Percentiles rank a stretch among this genome's conserved stretches.
phyloP scores from a whole-genome alignment of 768 basidiomycete genomes.

The Glaciozyma antarctica region DNA sequence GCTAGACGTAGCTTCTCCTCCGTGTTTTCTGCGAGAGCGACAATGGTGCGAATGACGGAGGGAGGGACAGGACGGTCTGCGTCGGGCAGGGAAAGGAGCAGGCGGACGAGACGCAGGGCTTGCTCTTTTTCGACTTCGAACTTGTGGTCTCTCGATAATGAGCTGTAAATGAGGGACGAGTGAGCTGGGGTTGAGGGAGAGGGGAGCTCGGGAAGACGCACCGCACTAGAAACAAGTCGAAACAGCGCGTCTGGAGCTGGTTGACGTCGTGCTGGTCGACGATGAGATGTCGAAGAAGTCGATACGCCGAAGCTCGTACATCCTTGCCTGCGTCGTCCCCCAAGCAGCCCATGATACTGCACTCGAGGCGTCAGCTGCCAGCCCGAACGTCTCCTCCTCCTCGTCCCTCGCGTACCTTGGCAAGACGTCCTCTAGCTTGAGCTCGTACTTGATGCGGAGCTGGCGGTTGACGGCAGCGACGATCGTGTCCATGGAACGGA shows the following conservation, averaged over 20 bases:
- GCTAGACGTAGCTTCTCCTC: slow-evolving; percentile 80
- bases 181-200: not conserved
- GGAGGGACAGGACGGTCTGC: slow-evolving; percentile 45
- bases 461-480: slow-evolving; percentile 59
- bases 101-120: slow-evolving; percentile 76
- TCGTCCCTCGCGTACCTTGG: slow-evolving; percentile 47
- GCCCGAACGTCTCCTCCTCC: not conserved
- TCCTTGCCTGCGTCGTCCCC: slow-evolving; percentile 64
- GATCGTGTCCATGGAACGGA: slow-evolving; percentile 38
- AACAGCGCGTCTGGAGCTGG: slow-evolving; percentile 51
- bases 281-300: slow-evolving; percentile 66
- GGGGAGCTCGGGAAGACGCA: slow-evolving; percentile 39
- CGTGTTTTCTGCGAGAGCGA: slow-evolving; percentile 81
- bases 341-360: slow-evolving; percentile 66
- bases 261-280: slow-evolving; percentile 65
- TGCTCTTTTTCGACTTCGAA: slow-evolving; percentile 81
- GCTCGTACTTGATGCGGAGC: slow-evolving; percentile 64
- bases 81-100: slow-evolving; percentile 35
- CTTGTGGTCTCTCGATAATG: slow-evolving; percentile 68
- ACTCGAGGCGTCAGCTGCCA: not conserved
- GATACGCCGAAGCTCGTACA: slow-evolving; percentile 70
- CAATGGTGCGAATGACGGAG: slow-evolving; percentile 72
- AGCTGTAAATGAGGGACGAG: slow-evolving; percentile 16
- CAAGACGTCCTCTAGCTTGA: slow-evolving; percentile 61
- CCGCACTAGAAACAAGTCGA: slow-evolving; percentile 91